Conservation (phyloP, 169 alveolate species). For the Cryptosporidium xiaoi region DNA sequence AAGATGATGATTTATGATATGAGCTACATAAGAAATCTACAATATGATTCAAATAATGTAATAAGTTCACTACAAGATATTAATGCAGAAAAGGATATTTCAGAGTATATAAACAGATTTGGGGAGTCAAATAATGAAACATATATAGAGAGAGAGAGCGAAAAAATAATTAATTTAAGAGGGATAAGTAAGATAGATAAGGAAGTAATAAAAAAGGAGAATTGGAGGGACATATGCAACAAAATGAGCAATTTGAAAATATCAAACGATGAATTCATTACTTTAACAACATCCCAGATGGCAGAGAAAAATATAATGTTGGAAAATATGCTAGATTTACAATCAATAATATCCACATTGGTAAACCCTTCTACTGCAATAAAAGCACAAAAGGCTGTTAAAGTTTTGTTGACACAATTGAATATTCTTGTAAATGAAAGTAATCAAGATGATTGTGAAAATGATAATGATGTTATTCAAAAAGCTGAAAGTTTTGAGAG, state of each 20-base stretch:
- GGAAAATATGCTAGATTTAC: constrained; percentile 55
- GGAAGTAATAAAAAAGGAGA: constrained; percentile 17
- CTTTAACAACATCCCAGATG: constrained; percentile 43
- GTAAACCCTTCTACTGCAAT: constrained; percentile 61
- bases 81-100: constrained; percentile 53
- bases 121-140: constrained; percentile 10
- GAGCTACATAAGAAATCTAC: constrained; percentile 71
- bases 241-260: constrained; percentile 30
- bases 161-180: background rate
- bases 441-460: background rate
- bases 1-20: constrained; percentile 66
- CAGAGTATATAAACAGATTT: constrained; percentile 61
- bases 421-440: constrained; percentile 28
- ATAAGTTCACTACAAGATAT: constrained; percentile 63
- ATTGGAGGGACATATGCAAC: constrained; percentile 64
- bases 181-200: background rate
- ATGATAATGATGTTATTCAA: background rate
- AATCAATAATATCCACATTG: constrained; percentile 42
- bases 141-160: background rate
- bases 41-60: constrained; percentile 62
- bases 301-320: constrained; percentile 41
- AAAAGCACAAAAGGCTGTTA: constrained; percentile 70
- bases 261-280: constrained; percentile 63
- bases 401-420: constrained; percentile 33
- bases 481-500: background rate